Conservation (phyloP, 2,329 filamentous ascomycete species). For the Paramyrothecium sp. region DNA sequence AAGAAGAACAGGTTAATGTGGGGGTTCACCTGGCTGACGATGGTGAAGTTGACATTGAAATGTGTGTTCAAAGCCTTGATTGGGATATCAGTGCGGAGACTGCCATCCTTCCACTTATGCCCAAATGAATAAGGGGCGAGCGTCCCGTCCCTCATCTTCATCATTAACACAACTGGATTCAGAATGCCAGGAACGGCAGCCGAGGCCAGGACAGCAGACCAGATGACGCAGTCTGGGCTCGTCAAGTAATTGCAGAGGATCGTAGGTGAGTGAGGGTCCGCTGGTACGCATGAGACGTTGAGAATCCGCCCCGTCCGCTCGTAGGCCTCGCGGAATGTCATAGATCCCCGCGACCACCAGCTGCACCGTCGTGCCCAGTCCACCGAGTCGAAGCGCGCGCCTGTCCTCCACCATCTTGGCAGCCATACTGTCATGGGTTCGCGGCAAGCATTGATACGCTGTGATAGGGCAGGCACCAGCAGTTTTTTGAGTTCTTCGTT, state of each 20-base stretch:
- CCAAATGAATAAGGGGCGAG: slow-evolving; percentile 92
- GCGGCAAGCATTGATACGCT: slow-evolving; percentile 80
- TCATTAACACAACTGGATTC: slow-evolving; percentile 90
- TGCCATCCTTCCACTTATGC: slow-evolving; percentile 99
- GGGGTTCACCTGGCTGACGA: slow-evolving; percentile 86
- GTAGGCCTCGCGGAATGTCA: slow-evolving; percentile 94
- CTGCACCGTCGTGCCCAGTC: slow-evolving; percentile 83
- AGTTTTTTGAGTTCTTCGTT: slow-evolving; percentile 86
- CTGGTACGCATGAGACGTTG: slow-evolving; percentile 94
- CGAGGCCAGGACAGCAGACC: slow-evolving; percentile 93
- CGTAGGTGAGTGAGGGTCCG: slow-evolving; percentile 87
- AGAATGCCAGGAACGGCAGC: slow-evolving; percentile 94
- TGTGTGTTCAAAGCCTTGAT: slow-evolving; percentile 91
- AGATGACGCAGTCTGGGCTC: slow-evolving; percentile 94
- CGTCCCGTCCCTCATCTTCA: slow-evolving; percentile 76
- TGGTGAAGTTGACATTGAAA: slow-evolving; percentile 98
- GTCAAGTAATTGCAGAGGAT: slow-evolving; percentile 96
- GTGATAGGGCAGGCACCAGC: slow-evolving; percentile 81
- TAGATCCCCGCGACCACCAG: slow-evolving; percentile 89
- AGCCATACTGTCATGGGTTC: slow-evolving; percentile 77
- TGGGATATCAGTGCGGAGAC: slow-evolving; percentile 89
- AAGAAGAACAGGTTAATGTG: slow-evolving; percentile 99
- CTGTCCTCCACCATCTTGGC: slow-evolving; percentile 85
- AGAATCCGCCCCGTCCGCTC: slow-evolving; percentile 90
- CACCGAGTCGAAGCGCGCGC: slow-evolving; percentile 88